Evolutionary conservation across 768 basidiomycete genomes (phyloP).

Genomic region (Tubosaeta sp.): DNA sequence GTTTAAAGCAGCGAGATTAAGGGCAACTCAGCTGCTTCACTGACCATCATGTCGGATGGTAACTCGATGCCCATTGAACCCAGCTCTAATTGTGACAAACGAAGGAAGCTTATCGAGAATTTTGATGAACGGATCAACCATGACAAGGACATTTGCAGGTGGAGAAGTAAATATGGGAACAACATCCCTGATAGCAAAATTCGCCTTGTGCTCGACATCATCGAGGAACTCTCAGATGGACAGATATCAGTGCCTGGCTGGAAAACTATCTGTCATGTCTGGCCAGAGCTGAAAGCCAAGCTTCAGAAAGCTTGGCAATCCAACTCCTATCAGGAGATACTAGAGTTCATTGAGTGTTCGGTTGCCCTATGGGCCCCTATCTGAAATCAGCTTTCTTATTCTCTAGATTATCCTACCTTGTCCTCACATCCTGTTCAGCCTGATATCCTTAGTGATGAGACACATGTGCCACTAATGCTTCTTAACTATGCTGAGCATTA

Average conservation of each 20-base stretch:
- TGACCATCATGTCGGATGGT: not conserved
- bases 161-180: not conserved
- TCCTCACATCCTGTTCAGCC: not conserved
- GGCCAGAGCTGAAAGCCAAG: not conserved
- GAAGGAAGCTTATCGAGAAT: not conserved
- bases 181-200: not conserved
- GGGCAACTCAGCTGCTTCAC: no score
- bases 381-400: no score
- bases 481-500: no score
- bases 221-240: not conserved
- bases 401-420: not conserved
- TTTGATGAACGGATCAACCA: not conserved
- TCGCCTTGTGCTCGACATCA: not conserved
- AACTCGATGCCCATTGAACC: not conserved
- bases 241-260: not conserved
- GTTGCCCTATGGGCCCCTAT: no score
- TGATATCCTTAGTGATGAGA: no score
- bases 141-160: not conserved
- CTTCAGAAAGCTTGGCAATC: not conserved
- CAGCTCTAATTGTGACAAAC: not conserved
- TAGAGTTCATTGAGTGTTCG: not conserved
- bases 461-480: no score
- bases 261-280: not conserved
- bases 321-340: not conserved
- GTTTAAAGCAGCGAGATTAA: no score